These are phyloP conservation scores for Pleurotus citrinopileatus DNA, from an alignment of 768 basidiomycete genomes.

Conservation along the genomic window DNA sequence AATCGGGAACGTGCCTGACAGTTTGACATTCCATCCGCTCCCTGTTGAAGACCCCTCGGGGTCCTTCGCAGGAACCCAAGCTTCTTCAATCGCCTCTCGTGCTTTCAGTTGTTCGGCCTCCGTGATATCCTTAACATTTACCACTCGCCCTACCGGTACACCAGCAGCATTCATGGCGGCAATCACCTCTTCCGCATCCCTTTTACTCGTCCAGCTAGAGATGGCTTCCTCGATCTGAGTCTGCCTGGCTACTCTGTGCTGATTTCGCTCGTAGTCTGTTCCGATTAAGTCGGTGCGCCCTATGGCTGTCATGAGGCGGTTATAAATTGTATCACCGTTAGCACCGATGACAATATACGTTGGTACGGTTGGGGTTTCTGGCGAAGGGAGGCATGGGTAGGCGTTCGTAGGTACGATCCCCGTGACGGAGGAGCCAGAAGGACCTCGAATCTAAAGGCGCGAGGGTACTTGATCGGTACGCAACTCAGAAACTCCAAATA, in stretches of 20 bases:
- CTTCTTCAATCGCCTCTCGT: constrained; percentile 57
- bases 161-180: constrained; percentile 45
- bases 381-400: constrained; percentile 58
- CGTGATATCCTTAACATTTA: constrained; percentile 60
- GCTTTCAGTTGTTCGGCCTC: constrained; percentile 53
- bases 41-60: constrained; percentile 15
- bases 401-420: constrained; percentile 77
- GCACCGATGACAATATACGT: constrained; percentile 70
- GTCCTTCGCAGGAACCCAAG: constrained; percentile 39
- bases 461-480: background rate
- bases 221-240: constrained; percentile 64
- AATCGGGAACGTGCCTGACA: constrained; percentile 62
- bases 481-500: background rate
- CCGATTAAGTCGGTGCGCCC: constrained; percentile 58
- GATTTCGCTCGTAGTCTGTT: constrained; percentile 51
- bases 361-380: constrained; percentile 32
- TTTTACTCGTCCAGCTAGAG: constrained; percentile 51
- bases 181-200: constrained; percentile 52
- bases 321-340: constrained; percentile 70
- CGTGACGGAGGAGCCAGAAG: constrained; percentile 72
- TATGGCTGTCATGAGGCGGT: constrained; percentile 60
- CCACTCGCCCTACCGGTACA: constrained; percentile 64
- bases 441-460: constrained; percentile 53
- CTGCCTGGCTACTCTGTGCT: constrained; percentile 61
- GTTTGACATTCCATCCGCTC: constrained; percentile 58